Conservation (phyloP, 2,329 filamentous ascomycete species). For the Aspergillus sp. region DNA sequence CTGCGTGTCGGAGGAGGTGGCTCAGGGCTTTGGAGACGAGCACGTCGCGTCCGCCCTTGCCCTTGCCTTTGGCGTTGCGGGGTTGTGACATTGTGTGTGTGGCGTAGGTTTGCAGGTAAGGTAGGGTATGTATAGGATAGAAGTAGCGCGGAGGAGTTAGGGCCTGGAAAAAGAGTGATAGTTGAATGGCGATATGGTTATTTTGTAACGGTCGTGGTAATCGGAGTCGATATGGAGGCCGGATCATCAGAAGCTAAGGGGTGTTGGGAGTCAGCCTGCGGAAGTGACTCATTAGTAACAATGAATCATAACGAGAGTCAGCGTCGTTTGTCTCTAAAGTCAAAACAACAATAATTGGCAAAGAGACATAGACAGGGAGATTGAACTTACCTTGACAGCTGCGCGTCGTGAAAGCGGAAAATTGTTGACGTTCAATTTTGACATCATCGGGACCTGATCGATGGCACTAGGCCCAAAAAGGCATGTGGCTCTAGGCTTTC, state of each 20-base stretch:
- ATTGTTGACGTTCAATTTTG: neutral
- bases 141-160: neutral
- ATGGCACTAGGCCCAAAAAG: neutral
- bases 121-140: neutral
- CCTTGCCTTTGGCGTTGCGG: constrained; percentile 5
- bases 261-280: neutral
- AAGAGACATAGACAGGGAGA: neutral
- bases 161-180: neutral
- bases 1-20: constrained; percentile 60
- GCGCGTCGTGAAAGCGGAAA: neutral
- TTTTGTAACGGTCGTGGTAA: neutral
- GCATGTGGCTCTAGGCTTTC: neutral
- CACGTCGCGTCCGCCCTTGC: constrained; percentile 31
- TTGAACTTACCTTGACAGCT: neutral
- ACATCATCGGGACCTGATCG: constrained; percentile 4
- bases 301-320: neutral
- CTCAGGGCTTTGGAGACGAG: constrained; percentile 44
- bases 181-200: neutral
- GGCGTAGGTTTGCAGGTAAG: neutral
- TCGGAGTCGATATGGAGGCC: neutral
- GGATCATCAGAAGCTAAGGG: neutral
- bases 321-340: neutral
- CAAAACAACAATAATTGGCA: neutral
- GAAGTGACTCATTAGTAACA: neutral
- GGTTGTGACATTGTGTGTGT: constrained; percentile 5